Base-by-base conservation (phyloP, 371 early-diverging fungal genomes). In the Syncephalastrum racemosum region DNA sequence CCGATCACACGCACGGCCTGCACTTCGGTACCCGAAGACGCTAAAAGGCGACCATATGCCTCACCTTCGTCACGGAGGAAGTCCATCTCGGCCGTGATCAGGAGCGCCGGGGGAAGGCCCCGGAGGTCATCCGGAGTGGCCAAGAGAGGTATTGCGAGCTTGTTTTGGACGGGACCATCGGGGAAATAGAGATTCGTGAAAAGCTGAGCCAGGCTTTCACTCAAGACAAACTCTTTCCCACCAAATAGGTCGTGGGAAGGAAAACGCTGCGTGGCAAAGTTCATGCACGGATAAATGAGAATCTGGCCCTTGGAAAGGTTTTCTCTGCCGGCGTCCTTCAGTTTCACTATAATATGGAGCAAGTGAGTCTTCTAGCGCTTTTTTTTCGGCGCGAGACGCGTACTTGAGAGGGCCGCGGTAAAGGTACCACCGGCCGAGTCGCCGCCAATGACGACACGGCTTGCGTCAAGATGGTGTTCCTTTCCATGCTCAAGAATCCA, bases 81-180 rank as follows among this genome's bases (percentile, higher is more conserved):
- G 22, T 69, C 69, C 22, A 47, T 41, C 39, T 69, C 60, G 12
- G 59, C 62, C 4, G 66, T 69, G 14, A 69, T 20, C 0, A 69
- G 8, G 6, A 65, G 40, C 6, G 62, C 62, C 14, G 64, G 58
- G 0, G 69, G 65, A 0, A 65, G 40, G 4, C 49, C 63, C 8
- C 46, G 10, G 14, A 69, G 42, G 8, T 64, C 61, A 14, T 62
- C 63, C 12, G 22, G 22, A 5, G 65, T 53, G 8, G 62, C 59
- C 24, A 54, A 25, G 16, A 61, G 27, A 23, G 62, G 50, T 13
- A 13, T 40, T 0, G 53, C 47, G 4, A 39, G 44, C 8, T 46
- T 51, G 42, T 51, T 24, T 31, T 31, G 8, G 10, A 31, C 36
- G 10, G 10, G 36, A 31, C 36, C 36, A 6, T 58, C 54, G 22